A percentile compares a stretch with the other conserved stretches of the same genome.
Conservation (phyloP, 2,329 filamentous ascomycete species). For the Trichoderma lentiforme region DNA sequence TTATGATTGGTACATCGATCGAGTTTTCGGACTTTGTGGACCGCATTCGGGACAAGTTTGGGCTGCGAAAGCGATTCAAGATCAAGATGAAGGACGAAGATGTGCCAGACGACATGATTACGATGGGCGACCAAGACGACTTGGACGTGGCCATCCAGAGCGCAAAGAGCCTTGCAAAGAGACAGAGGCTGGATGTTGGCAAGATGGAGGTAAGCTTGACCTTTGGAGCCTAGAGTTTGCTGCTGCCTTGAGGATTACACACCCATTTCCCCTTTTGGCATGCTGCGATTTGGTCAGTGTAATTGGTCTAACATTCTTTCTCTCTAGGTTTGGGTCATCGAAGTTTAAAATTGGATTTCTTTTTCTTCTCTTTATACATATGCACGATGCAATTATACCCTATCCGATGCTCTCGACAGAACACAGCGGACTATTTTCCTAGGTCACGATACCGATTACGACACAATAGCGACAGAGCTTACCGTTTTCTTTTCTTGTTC, state of each 20-base stretch:
- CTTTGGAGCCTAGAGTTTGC: not conserved
- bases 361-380: not conserved
- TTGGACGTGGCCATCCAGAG: conserved; percentile 79
- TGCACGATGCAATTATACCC: conserved; percentile 15
- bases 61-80: conserved; percentile 73
- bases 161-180: conserved; percentile 65
- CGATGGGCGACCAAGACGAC: conserved; percentile 94
- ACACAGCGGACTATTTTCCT: not conserved
- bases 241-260: conserved; percentile 8
- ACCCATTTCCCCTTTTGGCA: not conserved
- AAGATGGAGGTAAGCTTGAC: conserved; percentile 81
- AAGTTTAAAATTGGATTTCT: conserved; percentile 28
- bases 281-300: not conserved
- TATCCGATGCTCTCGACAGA: conserved; percentile 1
- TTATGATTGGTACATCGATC: conserved; percentile 73
- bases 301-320: conserved; percentile 26
- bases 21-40: conserved; percentile 75
- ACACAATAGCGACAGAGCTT: not conserved
- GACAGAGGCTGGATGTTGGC: conserved; percentile 74
- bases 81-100: conserved; percentile 86
- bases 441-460: conserved; percentile 2
- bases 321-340: conserved; percentile 47
- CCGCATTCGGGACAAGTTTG: conserved; percentile 83
- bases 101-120: conserved; percentile 81
- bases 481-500: not conserved